Evolutionary conservation across 371 early-diverging fungal genomes (phyloP).

Genomic region (Aphelidium insulamus): DNA sequence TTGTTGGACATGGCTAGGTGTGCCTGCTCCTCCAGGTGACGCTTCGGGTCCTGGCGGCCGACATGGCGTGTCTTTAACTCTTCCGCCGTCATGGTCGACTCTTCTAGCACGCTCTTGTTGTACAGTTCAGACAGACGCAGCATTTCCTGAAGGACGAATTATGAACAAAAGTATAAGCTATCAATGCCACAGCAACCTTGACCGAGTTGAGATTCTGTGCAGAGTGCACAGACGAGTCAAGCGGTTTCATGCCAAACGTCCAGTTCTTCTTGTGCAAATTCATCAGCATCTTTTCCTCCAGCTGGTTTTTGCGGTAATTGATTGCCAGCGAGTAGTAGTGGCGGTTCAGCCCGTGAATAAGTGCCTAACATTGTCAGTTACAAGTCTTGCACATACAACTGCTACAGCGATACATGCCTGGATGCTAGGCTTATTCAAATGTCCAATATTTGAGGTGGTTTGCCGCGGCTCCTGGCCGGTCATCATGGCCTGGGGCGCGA

Average conservation of each 20-base stretch:
- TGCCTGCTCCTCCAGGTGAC: constrained; percentile 79
- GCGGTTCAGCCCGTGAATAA: constrained; percentile 98
- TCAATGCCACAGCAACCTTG: constrained; percentile 25
- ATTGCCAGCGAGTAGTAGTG: constrained; percentile 99
- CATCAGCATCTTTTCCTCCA: constrained; percentile 97
- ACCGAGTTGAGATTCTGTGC: constrained; percentile 60
- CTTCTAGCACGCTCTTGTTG: constrained; percentile 89
- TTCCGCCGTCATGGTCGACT: constrained; percentile 74
- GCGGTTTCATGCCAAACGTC: constrained; percentile 84
- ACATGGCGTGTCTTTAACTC: constrained; percentile 90
- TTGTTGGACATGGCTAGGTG: constrained; percentile 77
- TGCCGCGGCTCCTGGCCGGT: constrained; percentile 95
- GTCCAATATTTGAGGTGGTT: constrained; percentile 98
- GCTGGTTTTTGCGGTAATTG: constrained; percentile 95
- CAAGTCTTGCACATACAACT: constrained; percentile 1
- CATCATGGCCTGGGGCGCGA: constrained; percentile 73
- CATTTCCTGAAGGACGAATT: constrained; percentile 30
- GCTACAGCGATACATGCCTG: constrained; percentile 31
- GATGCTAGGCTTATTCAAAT: constrained; percentile 93
- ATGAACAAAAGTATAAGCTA: background rate
- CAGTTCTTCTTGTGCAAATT: constrained; percentile 98
- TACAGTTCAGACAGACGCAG: constrained; percentile 68
- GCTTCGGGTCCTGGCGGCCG: constrained; percentile 94
- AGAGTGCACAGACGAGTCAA: constrained; percentile 59
- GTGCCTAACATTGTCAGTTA: constrained; percentile 25